These are phyloP conservation scores for Didymella pomorum DNA, from an alignment of 2,329 filamentous ascomycete species.

Conservation along the genomic window DNA sequence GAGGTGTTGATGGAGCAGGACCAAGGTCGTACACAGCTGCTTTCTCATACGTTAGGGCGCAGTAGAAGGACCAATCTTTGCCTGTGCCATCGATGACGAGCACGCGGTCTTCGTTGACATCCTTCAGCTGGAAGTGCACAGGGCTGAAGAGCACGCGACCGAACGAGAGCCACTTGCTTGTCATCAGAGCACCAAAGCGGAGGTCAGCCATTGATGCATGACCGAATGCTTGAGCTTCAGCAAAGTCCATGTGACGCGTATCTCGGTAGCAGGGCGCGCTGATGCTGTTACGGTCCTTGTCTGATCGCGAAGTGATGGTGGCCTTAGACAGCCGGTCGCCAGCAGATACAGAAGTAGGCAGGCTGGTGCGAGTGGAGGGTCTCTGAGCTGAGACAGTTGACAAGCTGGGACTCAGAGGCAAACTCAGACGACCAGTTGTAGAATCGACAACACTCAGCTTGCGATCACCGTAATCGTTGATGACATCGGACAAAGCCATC, in stretches of 20 bases:
- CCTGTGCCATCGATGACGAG: slow-evolving; percentile 83
- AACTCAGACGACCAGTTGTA: slow-evolving; percentile 48
- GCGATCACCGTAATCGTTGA: slow-evolving; percentile 60
- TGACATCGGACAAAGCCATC: slow-evolving; percentile 62
- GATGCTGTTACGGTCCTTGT: slow-evolving; percentile 46
- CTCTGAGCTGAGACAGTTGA: slow-evolving; percentile 40
- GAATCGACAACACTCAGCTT: slow-evolving; percentile 50
- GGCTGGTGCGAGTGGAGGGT: slow-evolving; percentile 47
- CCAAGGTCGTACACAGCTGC: slow-evolving; percentile 78
- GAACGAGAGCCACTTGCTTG: slow-evolving; percentile 87
- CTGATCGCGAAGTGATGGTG: slow-evolving; percentile 42
- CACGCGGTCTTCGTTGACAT: slow-evolving; percentile 68
- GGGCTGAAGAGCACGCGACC: slow-evolving; percentile 85
- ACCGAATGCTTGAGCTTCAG: slow-evolving; percentile 50
- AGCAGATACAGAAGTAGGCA: slow-evolving; percentile 41
- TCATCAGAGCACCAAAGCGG: slow-evolving; percentile 80
- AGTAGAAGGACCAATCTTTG: slow-evolving; percentile 91
- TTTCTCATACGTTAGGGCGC: slow-evolving; percentile 78
- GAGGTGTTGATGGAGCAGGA: slow-evolving; percentile 37
- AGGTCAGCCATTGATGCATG: slow-evolving; percentile 72
- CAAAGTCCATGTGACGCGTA: slow-evolving; percentile 63
- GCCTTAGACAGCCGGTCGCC: slow-evolving; percentile 45
- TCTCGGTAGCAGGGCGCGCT: slow-evolving; percentile 56
- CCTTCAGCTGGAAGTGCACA: slow-evolving; percentile 72
- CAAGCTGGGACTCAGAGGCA: slow-evolving; percentile 44